phyloP scores from a whole-genome alignment of 2,329 filamentous ascomycete species.

The Elsinoe batatas region DNA sequence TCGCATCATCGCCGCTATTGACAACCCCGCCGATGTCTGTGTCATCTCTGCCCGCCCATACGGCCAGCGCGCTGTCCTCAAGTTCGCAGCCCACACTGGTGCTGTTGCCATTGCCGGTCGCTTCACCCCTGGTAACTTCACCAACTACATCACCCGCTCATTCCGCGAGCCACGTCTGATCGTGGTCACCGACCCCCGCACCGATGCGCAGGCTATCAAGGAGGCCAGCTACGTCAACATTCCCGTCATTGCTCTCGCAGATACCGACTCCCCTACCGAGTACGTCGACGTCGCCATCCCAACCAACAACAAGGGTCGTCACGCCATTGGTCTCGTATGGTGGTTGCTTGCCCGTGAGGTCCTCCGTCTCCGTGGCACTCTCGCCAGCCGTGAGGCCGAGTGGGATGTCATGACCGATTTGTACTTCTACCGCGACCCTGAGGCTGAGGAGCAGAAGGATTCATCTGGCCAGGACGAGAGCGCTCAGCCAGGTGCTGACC shows the following conservation, averaged over 20 bases:
- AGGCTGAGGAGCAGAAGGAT: slow-evolving; percentile 99
- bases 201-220: slow-evolving; percentile 99
- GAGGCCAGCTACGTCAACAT: slow-evolving; percentile 99
- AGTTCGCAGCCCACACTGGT: slow-evolving; percentile 98
- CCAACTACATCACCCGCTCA: slow-evolving; percentile 99
- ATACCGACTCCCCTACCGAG: slow-evolving; percentile 98
- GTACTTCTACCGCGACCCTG: slow-evolving; percentile 99
- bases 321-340: slow-evolving; percentile 97
- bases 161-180: slow-evolving; percentile 99
- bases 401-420: slow-evolving; percentile 99
- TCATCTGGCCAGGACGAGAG: slow-evolving; percentile 66
- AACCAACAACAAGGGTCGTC: slow-evolving; percentile 99
- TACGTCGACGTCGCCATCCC: slow-evolving; percentile 99
- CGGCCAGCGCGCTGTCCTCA: slow-evolving; percentile 97
- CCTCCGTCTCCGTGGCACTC: slow-evolving; percentile 93
- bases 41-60: slow-evolving; percentile 99
- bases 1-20: slow-evolving; percentile 95
- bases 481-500: slow-evolving; percentile 75
- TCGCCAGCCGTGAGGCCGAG: slow-evolving; percentile 88
- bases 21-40: slow-evolving; percentile 99
- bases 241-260: slow-evolving; percentile 96
- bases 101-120: slow-evolving; percentile 96
- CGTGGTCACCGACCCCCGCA: slow-evolving; percentile 98
- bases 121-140: slow-evolving; percentile 99
- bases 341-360: slow-evolving; percentile 99